Conservation (phyloP, 2,329 filamentous ascomycete genomes). For the Cladobotryum mycophilum region DNA sequence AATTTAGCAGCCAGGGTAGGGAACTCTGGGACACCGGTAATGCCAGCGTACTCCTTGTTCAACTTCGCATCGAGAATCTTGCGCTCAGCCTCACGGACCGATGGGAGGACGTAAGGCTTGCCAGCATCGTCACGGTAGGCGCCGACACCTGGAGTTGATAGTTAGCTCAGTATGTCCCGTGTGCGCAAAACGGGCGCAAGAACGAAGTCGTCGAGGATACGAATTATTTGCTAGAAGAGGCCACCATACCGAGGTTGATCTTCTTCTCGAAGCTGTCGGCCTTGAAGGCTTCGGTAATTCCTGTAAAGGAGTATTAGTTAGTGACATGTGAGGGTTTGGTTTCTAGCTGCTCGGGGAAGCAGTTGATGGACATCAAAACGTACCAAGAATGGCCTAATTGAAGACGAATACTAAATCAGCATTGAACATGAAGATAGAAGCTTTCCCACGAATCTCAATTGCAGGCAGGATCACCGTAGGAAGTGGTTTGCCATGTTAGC, state of each 20-base stretch:
- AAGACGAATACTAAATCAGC: slow-evolving; percentile 1
- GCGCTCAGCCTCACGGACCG: slow-evolving; percentile 82
- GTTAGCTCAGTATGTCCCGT: slow-evolving; percentile 5
- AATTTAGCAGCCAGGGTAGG: slow-evolving; percentile 86
- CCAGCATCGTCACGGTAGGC: slow-evolving; percentile 97
- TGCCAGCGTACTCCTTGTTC: slow-evolving; percentile 98
- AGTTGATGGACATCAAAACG: slow-evolving; percentile 22
- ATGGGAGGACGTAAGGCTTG: slow-evolving; percentile 96
- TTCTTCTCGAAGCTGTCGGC: slow-evolving; percentile 88
- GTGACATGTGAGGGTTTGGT: slow-evolving; percentile 8
- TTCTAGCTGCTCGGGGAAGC: neutral
- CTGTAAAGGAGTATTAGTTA: slow-evolving; percentile 33
- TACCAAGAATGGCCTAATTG: slow-evolving; percentile 68
- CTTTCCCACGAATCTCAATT: neutral
- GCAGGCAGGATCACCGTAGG: neutral
- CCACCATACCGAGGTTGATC: slow-evolving; percentile 80
- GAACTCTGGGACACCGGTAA: slow-evolving; percentile 92
- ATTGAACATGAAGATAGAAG: neutral
- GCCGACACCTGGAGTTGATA: slow-evolving; percentile 64
- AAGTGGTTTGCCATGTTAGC: neutral
- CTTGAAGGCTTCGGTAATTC: slow-evolving; percentile 98
- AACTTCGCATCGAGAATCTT: slow-evolving; percentile 70
- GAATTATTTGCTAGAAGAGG: slow-evolving; percentile 9
- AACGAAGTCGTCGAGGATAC: slow-evolving; percentile 6
- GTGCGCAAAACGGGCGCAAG: slow-evolving; percentile 11